Evolutionary conservation across 352 stramenopile genomes (phyloP), one percentile per base, ranked within the genome.

Genomic region (Peronospora destructor): DNA sequence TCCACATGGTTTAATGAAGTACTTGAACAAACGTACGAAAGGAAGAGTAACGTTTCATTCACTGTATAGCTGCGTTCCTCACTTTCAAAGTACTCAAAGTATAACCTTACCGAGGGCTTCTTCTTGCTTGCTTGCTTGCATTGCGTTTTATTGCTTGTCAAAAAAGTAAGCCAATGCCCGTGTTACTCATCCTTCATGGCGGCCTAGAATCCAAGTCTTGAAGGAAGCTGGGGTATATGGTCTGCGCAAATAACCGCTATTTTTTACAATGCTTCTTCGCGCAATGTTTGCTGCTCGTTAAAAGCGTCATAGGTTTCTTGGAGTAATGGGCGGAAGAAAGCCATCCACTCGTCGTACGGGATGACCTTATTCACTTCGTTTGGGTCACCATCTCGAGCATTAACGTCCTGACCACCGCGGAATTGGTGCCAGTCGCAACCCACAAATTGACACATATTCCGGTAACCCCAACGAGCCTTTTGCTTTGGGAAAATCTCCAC

Each of bases 401-500:
- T 44, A 14, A 74, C 40, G 34, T 78, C 71, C 37, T 66, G 13
- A 7, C 71, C 71, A 38, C 66, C 63, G 8, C 71, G 71, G 39
- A 78, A 82, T 40, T 75, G 56, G 40, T 82, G 59, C 71, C 76
- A 91, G 28, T 78, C 40, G 46, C 77, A 88, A 26, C 77, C 81
- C 4, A 85, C 28, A 32, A 77, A 82, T 39, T 86, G 76, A 33
- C 81, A 91, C 33, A 91, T 40, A 39, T 91, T 89, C 13, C 78
- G 74, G 46, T 85, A 89, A 5, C 81, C 81, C 72, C 73, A 91
- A 7, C 76, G 72, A 7, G 54, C 58, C 10, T 65, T 60, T 8
- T 60, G 5, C 25, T 66, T 67, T 0, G 77, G 81, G 42, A 91
- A 91, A 49, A 91, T 89, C 55, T 91, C 81, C 16, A 91, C 16